These are phyloP conservation scores for Paragyromitra xinjiangensis DNA, from an alignment of 495 filamentous ascomycete genomes.

Conservation along the genomic window DNA sequence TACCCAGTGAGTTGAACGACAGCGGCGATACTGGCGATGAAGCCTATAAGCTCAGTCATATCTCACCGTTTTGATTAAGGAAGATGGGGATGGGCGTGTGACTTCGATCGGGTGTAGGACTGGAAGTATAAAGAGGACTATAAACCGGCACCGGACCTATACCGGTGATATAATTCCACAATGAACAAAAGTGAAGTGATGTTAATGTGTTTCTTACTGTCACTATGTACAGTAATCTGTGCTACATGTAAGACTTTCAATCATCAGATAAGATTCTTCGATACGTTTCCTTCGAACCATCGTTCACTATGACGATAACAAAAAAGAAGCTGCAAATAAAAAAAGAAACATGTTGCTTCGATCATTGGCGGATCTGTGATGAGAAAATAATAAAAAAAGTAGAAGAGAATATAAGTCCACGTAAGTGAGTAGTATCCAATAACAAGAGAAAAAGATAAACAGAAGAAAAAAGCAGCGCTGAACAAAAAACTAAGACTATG, in stretches of 20 bases:
- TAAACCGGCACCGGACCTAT: background rate
- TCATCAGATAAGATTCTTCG: constrained; percentile 30
- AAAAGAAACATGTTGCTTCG: constrained; percentile 15
- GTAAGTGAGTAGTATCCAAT: constrained; percentile 13
- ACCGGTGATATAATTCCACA: background rate
- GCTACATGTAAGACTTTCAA: constrained; percentile 23
- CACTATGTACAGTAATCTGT: constrained; percentile 27
- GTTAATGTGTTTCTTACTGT: constrained; percentile 3
- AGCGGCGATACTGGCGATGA: constrained; percentile 24
- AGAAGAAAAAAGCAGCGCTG: constrained; percentile 30
- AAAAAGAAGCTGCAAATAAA: constrained; percentile 6
- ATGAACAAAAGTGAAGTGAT: background rate
- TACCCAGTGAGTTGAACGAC: constrained; percentile 15
- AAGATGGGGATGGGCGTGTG: background rate
- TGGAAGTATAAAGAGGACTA: background rate
- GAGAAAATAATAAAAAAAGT: background rate
- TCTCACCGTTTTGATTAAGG: background rate
- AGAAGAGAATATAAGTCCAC: constrained; percentile 14
- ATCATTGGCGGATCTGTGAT: constrained; percentile 19
- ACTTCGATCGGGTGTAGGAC: background rate
- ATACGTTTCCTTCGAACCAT: constrained; percentile 11
- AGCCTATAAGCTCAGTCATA: background rate
- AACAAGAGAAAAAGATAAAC: background rate
- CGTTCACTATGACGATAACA: constrained; percentile 7
- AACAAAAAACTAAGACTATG: constrained; percentile 7